Evolutionary conservation across 1,284 basidiomycete genomes (phyloP).

Genomic region (Cerrena zonata): DNA sequence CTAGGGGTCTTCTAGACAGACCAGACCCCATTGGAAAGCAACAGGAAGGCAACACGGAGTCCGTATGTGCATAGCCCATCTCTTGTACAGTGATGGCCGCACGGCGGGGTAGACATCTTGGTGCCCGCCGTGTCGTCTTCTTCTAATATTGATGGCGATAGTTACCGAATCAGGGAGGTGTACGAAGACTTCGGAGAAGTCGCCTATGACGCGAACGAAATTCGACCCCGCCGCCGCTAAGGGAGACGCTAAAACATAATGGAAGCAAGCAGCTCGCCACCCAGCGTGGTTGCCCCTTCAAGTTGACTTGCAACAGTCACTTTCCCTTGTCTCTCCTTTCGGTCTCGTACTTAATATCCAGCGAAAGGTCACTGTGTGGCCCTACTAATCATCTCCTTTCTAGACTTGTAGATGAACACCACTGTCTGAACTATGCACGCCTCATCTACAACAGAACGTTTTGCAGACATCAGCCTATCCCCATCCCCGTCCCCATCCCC

Average conservation of each 20-base stretch:
- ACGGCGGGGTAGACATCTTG: conserved; percentile 4
- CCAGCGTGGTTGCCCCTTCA: background rate
- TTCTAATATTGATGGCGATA: background rate
- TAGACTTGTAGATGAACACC: background rate
- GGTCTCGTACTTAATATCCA: background rate
- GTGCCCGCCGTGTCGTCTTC: conserved; percentile 8
- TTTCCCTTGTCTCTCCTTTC: background rate
- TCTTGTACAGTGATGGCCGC: too few relatives aligned
- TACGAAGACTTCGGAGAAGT: too few relatives aligned
- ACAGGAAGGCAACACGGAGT: too few relatives aligned
- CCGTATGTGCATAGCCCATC: too few relatives aligned
- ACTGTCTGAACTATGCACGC: background rate
- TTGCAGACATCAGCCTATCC: conserved; percentile 8
- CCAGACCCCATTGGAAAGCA: too few relatives aligned
- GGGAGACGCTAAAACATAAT: background rate
- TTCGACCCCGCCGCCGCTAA: background rate
- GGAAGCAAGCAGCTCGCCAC: background rate
- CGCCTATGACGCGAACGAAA: too few relatives aligned
- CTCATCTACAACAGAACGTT: conserved; percentile 11
- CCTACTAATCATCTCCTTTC: background rate
- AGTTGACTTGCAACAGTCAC: background rate
- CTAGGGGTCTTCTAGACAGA: too few relatives aligned
- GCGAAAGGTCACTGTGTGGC: background rate
- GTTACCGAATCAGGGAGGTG: background rate
- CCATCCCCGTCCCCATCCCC: conserved; percentile 14